A percentile compares a stretch with the other conserved stretches of the same genome.
These are phyloP conservation scores for Coccomyxa sp. DNA, from an alignment of 139 green algal genomes.

Conservation along the genomic window DNA sequence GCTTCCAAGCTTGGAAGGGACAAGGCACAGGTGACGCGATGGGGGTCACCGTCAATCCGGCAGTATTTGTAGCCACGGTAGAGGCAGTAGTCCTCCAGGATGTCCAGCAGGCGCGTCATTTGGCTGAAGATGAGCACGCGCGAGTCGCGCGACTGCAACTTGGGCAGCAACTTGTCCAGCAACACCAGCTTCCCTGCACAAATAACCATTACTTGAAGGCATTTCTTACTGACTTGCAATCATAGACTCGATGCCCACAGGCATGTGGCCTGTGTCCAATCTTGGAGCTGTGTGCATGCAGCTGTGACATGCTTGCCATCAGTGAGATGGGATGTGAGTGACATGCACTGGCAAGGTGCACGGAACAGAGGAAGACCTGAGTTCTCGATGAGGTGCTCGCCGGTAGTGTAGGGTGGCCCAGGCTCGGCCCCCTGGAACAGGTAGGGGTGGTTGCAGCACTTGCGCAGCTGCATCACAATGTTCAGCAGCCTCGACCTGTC, in stretches of 20 bases:
- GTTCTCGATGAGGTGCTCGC: conserved; percentile 82
- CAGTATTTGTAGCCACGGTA: conserved; percentile 70
- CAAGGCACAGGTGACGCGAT: too few relatives aligned
- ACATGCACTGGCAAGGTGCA: too few relatives aligned
- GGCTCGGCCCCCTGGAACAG: conserved; percentile 87
- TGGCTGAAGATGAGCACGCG: conserved; percentile 91
- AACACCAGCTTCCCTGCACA: conserved; percentile 84
- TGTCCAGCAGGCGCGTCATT: conserved; percentile 96
- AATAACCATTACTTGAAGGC: background rate
- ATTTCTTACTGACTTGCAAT: background rate
- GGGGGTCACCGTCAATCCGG: conserved; percentile 54
- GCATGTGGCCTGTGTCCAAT: background rate
- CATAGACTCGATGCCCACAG: too few relatives aligned
- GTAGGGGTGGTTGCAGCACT: conserved; percentile 98
- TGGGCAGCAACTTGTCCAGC: conserved; percentile 85
- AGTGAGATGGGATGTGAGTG: too few relatives aligned
- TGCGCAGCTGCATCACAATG: conserved; percentile 99
- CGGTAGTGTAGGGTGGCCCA: conserved; percentile 89
- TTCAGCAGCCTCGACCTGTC: conserved; percentile 87
- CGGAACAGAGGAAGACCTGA: conserved; percentile 20
- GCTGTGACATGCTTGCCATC: too few relatives aligned
- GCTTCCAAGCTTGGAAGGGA: too few relatives aligned
- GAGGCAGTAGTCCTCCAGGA: conserved; percentile 94
- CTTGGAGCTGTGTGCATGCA: too few relatives aligned
- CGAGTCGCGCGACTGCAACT: conserved; percentile 70